Percentiles rank a stretch among this genome's conserved stretches.
These are phyloP conservation scores for Platanus orientalis DNA, from an alignment of 164 flowering plant species.

Conservation along the genomic window DNA sequence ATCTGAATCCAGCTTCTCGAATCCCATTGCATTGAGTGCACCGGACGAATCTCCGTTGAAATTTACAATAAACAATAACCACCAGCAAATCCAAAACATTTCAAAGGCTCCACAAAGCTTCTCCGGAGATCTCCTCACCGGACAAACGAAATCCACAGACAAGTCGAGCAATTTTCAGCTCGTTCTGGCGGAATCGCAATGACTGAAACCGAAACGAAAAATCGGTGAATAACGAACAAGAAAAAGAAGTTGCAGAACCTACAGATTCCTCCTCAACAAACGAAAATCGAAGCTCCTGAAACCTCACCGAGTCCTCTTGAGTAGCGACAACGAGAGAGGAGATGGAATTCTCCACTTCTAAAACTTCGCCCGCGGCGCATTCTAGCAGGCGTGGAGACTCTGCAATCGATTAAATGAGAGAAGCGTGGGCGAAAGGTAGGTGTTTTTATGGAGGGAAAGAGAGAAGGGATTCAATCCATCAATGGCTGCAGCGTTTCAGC, in stretches of 20 bases:
- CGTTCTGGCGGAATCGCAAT: background rate
- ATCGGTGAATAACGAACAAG: background rate
- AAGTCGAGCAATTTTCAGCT: background rate
- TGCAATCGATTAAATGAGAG: conserved; percentile 10
- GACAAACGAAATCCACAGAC: background rate
- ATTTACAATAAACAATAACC: background rate
- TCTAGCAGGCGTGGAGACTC: conserved; percentile 2
- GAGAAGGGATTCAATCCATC: background rate
- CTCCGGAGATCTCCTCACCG: background rate
- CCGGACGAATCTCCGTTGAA: background rate
- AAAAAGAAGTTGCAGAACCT: background rate
- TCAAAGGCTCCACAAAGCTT: background rate
- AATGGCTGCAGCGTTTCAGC: too few relatives aligned
- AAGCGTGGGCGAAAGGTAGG: background rate
- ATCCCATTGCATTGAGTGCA: background rate
- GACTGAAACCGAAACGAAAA: background rate
- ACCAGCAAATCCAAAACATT: background rate
- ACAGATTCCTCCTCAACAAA: background rate
- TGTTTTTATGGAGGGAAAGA: conserved; percentile 1
- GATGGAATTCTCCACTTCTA: background rate
- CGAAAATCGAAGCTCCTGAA: background rate
- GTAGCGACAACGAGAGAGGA: too few relatives aligned
- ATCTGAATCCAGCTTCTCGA: background rate
- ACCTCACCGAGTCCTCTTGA: background rate
- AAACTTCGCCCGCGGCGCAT: conserved; percentile 3